These are phyloP conservation scores for Linnemannia schmuckeri DNA, from an alignment of 192 early-diverging fungal genomes.

Conservation along the genomic window DNA sequence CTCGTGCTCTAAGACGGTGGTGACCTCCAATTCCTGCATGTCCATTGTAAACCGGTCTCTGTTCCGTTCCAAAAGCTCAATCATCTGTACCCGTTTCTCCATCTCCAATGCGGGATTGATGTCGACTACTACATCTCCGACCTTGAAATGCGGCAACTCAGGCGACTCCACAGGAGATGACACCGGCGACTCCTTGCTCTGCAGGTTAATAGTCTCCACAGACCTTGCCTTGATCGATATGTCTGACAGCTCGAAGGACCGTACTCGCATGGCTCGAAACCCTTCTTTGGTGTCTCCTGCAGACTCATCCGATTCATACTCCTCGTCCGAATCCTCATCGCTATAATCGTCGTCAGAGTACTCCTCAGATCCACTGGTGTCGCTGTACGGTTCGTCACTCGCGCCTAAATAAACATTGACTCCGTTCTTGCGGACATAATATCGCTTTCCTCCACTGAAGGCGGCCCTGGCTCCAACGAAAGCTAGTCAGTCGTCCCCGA, in stretches of 20 bases:
- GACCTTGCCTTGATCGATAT: not conserved
- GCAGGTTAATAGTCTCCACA: not conserved
- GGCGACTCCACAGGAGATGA: no score
- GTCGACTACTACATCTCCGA: not conserved
- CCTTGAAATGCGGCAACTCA: no score
- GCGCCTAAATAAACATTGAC: not conserved
- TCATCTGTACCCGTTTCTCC: not conserved
- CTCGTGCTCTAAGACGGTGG: not conserved
- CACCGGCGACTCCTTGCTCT: no score
- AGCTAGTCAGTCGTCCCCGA: no score
- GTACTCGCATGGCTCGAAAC: no score
- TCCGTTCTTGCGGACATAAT: not conserved
- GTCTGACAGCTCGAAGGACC: not conserved
- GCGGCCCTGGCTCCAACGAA: no score
- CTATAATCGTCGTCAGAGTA: not conserved
- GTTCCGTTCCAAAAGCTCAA: not conserved
- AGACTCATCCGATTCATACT: not conserved
- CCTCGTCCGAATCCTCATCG: not conserved
- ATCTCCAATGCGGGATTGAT: not conserved
- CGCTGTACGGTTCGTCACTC: no score
- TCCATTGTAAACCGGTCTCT: not conserved
- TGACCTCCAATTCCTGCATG: not conserved
- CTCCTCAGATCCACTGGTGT: not conserved
- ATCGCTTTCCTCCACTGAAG: no score
- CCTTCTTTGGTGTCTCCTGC: no score